A percentile compares a stretch with the other conserved stretches of the same genome.
Evolutionary conservation across 106 monocot species (phyloP).

Genomic region (Acanthochlamys bracteata): DNA sequence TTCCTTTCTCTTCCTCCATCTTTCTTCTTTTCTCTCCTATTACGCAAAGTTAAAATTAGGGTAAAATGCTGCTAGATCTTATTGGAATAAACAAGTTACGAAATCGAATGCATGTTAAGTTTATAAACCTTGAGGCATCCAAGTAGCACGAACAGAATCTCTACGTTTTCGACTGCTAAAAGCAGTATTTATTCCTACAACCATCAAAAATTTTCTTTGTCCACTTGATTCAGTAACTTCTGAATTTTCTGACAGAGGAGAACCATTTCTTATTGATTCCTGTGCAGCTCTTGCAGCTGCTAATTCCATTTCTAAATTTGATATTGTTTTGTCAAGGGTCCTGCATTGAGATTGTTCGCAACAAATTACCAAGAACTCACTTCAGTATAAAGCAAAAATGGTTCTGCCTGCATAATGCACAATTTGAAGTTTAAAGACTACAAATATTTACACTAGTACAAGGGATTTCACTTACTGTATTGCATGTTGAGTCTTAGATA

Average conservation of each 20-base stretch:
- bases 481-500: slow-evolving; percentile 37
- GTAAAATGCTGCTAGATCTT: too few relatives aligned
- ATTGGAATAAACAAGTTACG: not conserved
- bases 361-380: slow-evolving; percentile 3
- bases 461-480: slow-evolving; percentile 50
- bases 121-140: slow-evolving; percentile 84
- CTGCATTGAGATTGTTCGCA: slow-evolving; percentile 19
- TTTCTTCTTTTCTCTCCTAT: slow-evolving; percentile 71
- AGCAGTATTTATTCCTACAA: slow-evolving; percentile 91
- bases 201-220: slow-evolving; percentile 66
- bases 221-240: slow-evolving; percentile 16
- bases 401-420: not conserved
- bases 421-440: not conserved
- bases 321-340: slow-evolving; percentile 86
- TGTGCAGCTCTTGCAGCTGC: slow-evolving; percentile 66
- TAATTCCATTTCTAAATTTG: slow-evolving; percentile 84
- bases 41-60: not conserved
- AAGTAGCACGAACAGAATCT: slow-evolving; percentile 88
- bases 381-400: too few relatives aligned
- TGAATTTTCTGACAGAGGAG: slow-evolving; percentile 45
- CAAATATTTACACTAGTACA: not conserved
- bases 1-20: slow-evolving; percentile 78
- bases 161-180: slow-evolving; percentile 93
- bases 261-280: slow-evolving; percentile 52
- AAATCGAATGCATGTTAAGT: not conserved